Base-by-base conservation (phyloP, 129 eudicot species). In the Saposhnikovia divaricata region DNA sequence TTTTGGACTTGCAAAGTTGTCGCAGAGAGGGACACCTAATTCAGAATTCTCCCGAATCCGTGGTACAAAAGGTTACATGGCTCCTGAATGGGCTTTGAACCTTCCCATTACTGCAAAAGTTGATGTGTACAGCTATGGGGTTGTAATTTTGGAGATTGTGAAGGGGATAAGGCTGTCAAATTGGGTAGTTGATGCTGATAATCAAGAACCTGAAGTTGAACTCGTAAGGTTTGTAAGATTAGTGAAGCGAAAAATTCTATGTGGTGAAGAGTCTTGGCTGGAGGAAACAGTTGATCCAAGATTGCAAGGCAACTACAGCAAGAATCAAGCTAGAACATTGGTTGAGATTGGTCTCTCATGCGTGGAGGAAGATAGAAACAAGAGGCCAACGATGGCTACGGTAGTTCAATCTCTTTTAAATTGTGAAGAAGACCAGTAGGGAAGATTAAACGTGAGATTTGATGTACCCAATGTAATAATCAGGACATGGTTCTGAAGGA, bases 21-120 rank as follows among this genome's bases (percentile, higher is more conserved):
- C 73, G 1, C 42, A 68, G 10, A 68, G 73, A 68, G 73, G 73
- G 1, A 9, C 5, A 13, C 73, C 73, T 4, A 34, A 68, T 34
- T 34, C 73, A 34, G 73, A 34, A 68, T 68, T 68, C 43, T 68
- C 73, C 7, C 15, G 73, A 34, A 68, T 68, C 14, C 73, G 73
- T 14, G 73, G 73, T 10, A 68, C 73, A 68, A 68, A 68, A 68
- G 73, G 73, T 2, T 31, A 68, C 40, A 68, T 68, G 73, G 73
- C 73, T 68, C 73, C 73, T 31, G 73, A 68, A 15, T 68, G 73
- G 73, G 73, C 73, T 31, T 34, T 68, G 15, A 68, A 68, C 73
- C 73, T 68, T 68, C 73, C 73, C 16, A 68, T 68, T 34, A 68
- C 73, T 5, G 73, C 73, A 68, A 68, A 68, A 68, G 73, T 68